Percentiles rank a stretch among this genome's conserved stretches.
Conservation (phyloP, 2,329 filamentous ascomycete species). For the Penicillium sp. region DNA sequence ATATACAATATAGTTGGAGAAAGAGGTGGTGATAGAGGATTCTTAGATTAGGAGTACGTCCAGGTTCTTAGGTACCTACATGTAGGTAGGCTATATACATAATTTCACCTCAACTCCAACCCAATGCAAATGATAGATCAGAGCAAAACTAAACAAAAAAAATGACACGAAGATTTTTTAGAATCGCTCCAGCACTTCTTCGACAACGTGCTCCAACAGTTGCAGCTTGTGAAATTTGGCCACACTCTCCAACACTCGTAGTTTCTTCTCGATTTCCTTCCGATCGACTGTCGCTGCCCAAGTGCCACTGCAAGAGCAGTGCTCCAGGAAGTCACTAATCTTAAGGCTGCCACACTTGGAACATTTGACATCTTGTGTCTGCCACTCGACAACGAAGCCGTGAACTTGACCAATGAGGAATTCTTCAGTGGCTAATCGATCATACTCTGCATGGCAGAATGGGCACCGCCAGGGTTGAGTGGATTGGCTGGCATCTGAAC, state of each 20-base stretch:
- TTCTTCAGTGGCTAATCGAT: slow-evolving; percentile 81
- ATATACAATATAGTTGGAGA: no score
- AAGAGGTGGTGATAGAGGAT: no score
- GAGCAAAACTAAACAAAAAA: neutral
- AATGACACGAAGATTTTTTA: neutral
- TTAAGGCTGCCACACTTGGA: slow-evolving; percentile 65
- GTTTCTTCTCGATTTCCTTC: slow-evolving; percentile 61
- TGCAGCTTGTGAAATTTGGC: slow-evolving; percentile 75
- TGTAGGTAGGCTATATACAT: neutral
- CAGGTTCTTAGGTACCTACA: no score
- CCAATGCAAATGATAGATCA: neutral
- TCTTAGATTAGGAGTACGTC: no score
- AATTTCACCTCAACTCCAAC: neutral
- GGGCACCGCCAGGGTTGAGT: slow-evolving; percentile 68
- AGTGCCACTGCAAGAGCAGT: slow-evolving; percentile 85
- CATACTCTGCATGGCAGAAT: slow-evolving; percentile 72
- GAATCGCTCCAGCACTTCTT: slow-evolving; percentile 54
- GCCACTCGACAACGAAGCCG: slow-evolving; percentile 73
- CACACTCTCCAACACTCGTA: slow-evolving; percentile 72
- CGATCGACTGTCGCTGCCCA: slow-evolving; percentile 73
- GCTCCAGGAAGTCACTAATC: slow-evolving; percentile 93
- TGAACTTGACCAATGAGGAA: slow-evolving; percentile 74
- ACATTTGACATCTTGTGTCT: slow-evolving; percentile 87
- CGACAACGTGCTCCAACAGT: slow-evolving; percentile 76
- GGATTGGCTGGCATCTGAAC: slow-evolving; percentile 29